A percentile compares a stretch with the other conserved stretches of the same genome.
Conservation (phyloP, 2,329 filamentous ascomycete genomes). For the Camptophora hylomeconis region DNA sequence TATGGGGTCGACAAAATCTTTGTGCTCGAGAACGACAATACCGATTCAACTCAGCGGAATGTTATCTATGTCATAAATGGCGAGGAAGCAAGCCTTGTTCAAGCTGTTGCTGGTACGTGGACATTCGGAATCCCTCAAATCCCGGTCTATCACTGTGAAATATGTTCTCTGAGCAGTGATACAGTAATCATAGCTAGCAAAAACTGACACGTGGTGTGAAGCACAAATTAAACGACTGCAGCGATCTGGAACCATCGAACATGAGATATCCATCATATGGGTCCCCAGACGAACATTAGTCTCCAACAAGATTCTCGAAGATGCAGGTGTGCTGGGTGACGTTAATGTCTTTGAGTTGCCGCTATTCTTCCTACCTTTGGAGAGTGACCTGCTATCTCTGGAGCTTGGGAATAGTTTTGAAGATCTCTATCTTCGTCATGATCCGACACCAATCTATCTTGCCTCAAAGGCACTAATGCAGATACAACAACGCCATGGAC, state of each 20-base stretch:
- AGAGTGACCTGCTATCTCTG: constrained; percentile 79
- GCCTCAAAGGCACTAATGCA: constrained; percentile 88
- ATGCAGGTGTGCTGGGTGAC: constrained; percentile 84
- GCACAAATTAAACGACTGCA: constrained; percentile 86
- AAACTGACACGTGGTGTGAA: constrained; percentile 45
- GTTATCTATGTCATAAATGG: constrained; percentile 86
- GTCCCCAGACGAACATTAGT: constrained; percentile 83
- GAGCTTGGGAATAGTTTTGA: constrained; percentile 78
- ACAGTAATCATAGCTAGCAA: too few species aligned
- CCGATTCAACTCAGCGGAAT: constrained; percentile 88
- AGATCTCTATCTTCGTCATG: constrained; percentile 80
- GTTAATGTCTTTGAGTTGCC: constrained; percentile 79
- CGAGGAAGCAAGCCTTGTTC: constrained; percentile 73
- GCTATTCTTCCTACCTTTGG: constrained; percentile 79
- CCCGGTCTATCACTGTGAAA: not conserved
- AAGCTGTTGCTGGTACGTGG: constrained; percentile 81
- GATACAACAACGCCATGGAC: constrained; percentile 77
- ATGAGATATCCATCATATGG: constrained; percentile 97
- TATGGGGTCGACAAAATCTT: constrained; percentile 98
- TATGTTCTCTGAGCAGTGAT: too few species aligned
- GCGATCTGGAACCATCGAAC: constrained; percentile 73
- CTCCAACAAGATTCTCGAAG: constrained; percentile 82
- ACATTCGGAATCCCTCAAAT: too few species aligned
- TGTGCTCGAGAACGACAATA: constrained; percentile 88
- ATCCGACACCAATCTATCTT: constrained; percentile 80